Evolutionary conservation across 2,329 filamentous ascomycete species (phyloP).

Genomic region (Didymella segeticola): DNA sequence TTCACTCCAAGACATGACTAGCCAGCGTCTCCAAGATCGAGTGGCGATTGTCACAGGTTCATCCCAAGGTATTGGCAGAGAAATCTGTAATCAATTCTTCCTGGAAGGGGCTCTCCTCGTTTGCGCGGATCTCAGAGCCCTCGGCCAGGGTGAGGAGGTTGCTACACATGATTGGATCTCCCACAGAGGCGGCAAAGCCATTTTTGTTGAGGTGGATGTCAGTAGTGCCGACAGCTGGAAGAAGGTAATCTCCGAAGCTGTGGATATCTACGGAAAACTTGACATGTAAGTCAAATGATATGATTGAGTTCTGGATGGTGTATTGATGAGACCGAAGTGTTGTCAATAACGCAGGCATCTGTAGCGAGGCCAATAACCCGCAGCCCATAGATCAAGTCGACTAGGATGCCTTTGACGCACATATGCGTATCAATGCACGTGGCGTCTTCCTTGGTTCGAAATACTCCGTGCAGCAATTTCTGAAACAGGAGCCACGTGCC

Average conservation of each 20-base stretch:
- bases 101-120: conserved; percentile 15
- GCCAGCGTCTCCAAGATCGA: conserved; percentile 16
- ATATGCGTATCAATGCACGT: conserved; percentile 39
- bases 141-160: conserved; percentile 6
- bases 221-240: conserved; percentile 36
- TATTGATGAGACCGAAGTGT: conserved; percentile 18
- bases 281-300: conserved; percentile 36
- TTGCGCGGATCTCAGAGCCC: conserved; percentile 12
- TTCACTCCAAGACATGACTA: conserved; percentile 13
- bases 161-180: conserved; percentile 32
- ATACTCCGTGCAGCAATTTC: conserved; percentile 47
- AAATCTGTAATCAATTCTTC: conserved; percentile 24
- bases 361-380: conserved; percentile 33
- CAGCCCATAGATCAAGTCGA: conserved; percentile 38
- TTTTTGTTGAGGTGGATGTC: conserved; percentile 43
- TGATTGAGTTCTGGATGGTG: conserved; percentile 12
- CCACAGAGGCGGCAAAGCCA: conserved; percentile 22
- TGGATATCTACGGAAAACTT: conserved; percentile 39
- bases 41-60: conserved; percentile 40
- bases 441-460: conserved; percentile 50
- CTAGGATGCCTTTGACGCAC: conserved; percentile 46
- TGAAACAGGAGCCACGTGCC: conserved; percentile 42
- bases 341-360: conserved; percentile 49
- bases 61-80: conserved; percentile 37
- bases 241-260: conserved; percentile 31